These are phyloP conservation scores for Rhizopus sp. DNA, from an alignment of 371 early-diverging fungal species.

Conservation along the genomic window DNA sequence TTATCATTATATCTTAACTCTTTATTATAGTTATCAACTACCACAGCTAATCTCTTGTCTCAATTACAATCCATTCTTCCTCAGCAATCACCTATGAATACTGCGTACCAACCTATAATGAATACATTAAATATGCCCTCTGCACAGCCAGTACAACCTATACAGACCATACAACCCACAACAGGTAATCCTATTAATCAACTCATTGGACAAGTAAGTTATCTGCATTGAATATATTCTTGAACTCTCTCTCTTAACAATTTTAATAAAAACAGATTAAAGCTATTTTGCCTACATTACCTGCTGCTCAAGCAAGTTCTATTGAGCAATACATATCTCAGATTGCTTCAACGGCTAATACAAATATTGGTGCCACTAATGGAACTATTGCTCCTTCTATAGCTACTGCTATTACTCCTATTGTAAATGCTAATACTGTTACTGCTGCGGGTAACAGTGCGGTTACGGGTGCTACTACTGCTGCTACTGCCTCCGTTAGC, in stretches of 20 bases:
- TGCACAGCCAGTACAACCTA: conserved; percentile 2
- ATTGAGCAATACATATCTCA: conserved; percentile 45
- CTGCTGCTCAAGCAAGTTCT: conserved; percentile 35
- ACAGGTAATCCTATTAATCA: conserved; percentile 28
- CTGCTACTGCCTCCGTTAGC: neutral
- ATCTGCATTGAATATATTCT: neutral
- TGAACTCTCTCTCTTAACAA: neutral
- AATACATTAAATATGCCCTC: neutral
- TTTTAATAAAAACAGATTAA: conserved; percentile 30
- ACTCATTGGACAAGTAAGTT: conserved; percentile 35
- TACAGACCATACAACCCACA: neutral
- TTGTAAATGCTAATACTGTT: neutral
- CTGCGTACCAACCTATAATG: neutral
- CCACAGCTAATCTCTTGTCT: conserved; percentile 22
- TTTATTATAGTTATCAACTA: conserved; percentile 11
- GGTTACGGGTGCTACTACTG: conserved; percentile 1
- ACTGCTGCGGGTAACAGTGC: conserved; percentile 11
- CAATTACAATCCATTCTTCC: conserved; percentile 33
- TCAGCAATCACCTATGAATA: conserved; percentile 1
- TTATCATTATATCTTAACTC: neutral
- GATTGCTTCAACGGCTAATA: conserved; percentile 25
- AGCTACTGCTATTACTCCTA: neutral
- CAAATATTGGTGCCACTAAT: conserved; percentile 20
- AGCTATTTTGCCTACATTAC: conserved; percentile 44
- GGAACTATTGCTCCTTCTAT: conserved; percentile 12